Conservation (phyloP, 331 rosid species). For the Malus hybrid region DNA sequence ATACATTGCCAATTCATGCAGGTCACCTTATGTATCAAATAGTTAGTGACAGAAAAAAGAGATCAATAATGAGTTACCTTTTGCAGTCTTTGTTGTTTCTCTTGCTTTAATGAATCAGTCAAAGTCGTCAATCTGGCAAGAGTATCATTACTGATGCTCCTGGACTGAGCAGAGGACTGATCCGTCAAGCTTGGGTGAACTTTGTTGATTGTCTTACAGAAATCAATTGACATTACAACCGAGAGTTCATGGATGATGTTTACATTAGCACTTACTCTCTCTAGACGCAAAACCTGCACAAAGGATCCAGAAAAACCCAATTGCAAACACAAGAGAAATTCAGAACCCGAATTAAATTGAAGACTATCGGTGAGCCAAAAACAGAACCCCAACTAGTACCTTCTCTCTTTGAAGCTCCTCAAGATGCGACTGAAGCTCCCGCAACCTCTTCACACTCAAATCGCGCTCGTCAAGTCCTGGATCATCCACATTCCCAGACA, state of each 20-base stretch:
- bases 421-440: slow-evolving; percentile 63
- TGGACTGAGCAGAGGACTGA: slow-evolving; percentile 29
- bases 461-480: slow-evolving; percentile 33
- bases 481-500: slow-evolving; percentile 26
- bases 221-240: slow-evolving; percentile 63
- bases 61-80: slow-evolving; percentile 44
- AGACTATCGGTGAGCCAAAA: background rate
- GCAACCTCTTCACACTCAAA: slow-evolving; percentile 56
- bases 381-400: slow-evolving; percentile 25
- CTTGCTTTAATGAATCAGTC: slow-evolving; percentile 59
- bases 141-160: slow-evolving; percentile 77
- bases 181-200: slow-evolving; percentile 68
- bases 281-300: slow-evolving; percentile 59
- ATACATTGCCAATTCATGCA: background rate
- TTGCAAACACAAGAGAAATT: slow-evolving; percentile 1
- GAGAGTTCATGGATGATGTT: slow-evolving; percentile 52
- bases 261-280: slow-evolving; percentile 53
- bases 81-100: slow-evolving; percentile 58
- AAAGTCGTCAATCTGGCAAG: slow-evolving; percentile 69
- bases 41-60: background rate
- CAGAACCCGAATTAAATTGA: background rate
- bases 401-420: slow-evolving; percentile 80
- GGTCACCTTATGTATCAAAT: background rate
- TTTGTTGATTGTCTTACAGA: slow-evolving; percentile 41
- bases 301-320: slow-evolving; percentile 5